Evolutionary conservation across 768 basidiomycete genomes (phyloP).

Genomic region (Clitopilus passeckerianus): DNA sequence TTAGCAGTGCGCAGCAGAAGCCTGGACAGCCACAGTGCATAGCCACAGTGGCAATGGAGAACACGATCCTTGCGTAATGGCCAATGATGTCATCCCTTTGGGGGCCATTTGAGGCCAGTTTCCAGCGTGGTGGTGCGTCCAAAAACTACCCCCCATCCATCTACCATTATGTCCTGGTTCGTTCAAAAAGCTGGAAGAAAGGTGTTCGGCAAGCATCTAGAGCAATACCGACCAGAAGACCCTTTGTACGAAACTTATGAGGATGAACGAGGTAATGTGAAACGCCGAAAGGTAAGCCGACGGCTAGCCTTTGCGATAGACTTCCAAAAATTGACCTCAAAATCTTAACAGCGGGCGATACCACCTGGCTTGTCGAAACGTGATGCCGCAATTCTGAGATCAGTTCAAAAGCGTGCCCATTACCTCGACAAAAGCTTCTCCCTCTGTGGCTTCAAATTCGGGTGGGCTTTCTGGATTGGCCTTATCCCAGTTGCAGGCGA

Average conservation of each 20-base stretch:
- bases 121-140: neutral
- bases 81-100: neutral
- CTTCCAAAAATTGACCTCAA: neutral
- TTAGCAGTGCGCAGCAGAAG: too few species aligned
- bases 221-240: constrained; percentile 66
- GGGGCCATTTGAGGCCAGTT: neutral
- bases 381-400: constrained; percentile 70
- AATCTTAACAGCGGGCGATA: constrained; percentile 44
- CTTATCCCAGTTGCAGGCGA: constrained; percentile 71
- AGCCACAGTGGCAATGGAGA: neutral
- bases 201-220: constrained; percentile 60
- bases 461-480: constrained; percentile 82
- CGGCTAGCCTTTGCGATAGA: neutral
- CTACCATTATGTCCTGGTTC: constrained; percentile 21
- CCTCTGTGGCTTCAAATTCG: constrained; percentile 77
- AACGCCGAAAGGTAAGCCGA: constrained; percentile 48
- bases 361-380: constrained; percentile 75
- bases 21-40: neutral
- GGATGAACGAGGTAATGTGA: constrained; percentile 50
- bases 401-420: constrained; percentile 74
- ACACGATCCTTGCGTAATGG: neutral
- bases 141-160: neutral
- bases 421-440: constrained; percentile 85
- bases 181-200: constrained; percentile 46
- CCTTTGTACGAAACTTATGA: constrained; percentile 68